Evolutionary conservation across 108 stramenopile genomes (phyloP), one percentile per base, ranked within the genome.

Genomic region (Pseudonitzschia pungens): DNA sequence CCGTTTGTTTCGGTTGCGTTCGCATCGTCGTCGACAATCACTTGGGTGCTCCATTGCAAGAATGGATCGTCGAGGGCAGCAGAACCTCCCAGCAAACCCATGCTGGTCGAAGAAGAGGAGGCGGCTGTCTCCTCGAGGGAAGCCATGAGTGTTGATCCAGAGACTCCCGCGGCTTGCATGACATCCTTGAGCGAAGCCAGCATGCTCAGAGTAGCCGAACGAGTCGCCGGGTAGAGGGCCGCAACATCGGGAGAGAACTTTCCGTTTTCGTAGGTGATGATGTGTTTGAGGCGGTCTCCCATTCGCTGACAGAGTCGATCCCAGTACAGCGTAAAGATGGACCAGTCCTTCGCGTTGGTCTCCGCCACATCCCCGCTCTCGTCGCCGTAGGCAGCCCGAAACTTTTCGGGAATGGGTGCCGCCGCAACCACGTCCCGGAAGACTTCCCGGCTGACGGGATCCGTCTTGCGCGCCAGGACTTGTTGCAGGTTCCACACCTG

Each of bases 71-170:
- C 87, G 15, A 93, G 71, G 10, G 69, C 74, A 3, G 82, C 82
- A 27, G 93, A 89, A 24, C 93, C 93, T 50, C 93, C 93, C 76
- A 94, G 76, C 31, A 90, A 75, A 15, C 89, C 92, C n/a, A 70
- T 65, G 45, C 26, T 55, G 31, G 70, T 33, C 33, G 66, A 55
- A 56, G 74, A 56, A 7, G 75, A 70, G 29, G 83, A 70, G 2
- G 75, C 57, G 5, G 84, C 73, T 29, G 74, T 70, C 70, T 89
- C 90, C n/a, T 75, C 74, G 26, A 81, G 32, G 18, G 76, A 76
- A 22, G 68, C 65, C 66, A 48, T 24, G n/a, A 29, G n/a, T 11
- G 66, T 26, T 2, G 66, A 45, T 67, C 66, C 66, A 26, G 87
- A 62, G 36, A 67, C 68, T 5, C 71, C 33, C 27, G 84, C 87